Evolutionary conservation across 176 grass and related monocot genomes (phyloP).

Genomic region (Triticum timopheevii): DNA sequence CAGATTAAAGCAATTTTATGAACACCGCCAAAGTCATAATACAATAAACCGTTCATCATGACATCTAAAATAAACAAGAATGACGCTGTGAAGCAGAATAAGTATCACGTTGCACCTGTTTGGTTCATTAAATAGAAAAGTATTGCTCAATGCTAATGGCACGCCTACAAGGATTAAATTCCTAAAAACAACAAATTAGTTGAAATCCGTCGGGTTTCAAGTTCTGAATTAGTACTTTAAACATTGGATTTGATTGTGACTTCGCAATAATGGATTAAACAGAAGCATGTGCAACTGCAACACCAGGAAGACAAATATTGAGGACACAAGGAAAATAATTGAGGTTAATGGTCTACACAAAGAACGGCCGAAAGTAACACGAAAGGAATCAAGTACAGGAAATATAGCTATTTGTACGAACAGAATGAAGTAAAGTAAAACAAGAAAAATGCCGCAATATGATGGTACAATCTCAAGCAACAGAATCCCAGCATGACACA

Average conservation of each 20-base stretch:
- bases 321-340: neutral
- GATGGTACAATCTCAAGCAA: neutral
- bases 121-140: too few species aligned
- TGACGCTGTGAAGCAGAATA: too few species aligned
- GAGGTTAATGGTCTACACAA: neutral
- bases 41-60: too few species aligned
- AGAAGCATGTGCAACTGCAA: neutral
- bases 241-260: neutral
- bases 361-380: neutral
- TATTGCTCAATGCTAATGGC: too few species aligned
- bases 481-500: slow-evolving; percentile 3
- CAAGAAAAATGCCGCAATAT: neutral
- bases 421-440: neutral
- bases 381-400: neutral
- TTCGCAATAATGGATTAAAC: neutral
- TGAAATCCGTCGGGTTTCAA: too few species aligned
- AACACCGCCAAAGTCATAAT: too few species aligned
- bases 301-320: neutral
- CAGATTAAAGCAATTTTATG: too few species aligned
- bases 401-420: neutral
- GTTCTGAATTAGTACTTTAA: neutral
- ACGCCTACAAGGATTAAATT: too few species aligned
- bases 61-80: too few species aligned
- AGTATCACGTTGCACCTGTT: too few species aligned
- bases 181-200: too few species aligned